Percentiles rank a stretch among this genome's conserved stretches.
Evolutionary conservation across 352 stramenopile genomes (phyloP).

Genomic region (Globisporangium barbulae): DNA sequence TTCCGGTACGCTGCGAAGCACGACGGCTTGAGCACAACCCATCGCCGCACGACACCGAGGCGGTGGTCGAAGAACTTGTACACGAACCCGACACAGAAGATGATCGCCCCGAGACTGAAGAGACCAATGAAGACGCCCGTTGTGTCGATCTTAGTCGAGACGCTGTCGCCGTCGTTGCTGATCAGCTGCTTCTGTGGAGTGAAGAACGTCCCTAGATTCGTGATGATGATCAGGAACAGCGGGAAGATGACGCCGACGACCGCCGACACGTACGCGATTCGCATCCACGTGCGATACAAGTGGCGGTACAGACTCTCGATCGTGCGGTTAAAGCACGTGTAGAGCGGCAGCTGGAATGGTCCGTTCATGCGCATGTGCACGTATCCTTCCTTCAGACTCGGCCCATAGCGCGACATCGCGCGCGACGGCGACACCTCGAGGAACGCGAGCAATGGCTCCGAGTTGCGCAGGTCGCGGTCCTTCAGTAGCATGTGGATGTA

Average conservation of each 20-base stretch:
- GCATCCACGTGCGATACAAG: conserved; percentile 85
- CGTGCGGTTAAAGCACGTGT: conserved; percentile 81
- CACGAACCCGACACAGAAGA: conserved; percentile 74
- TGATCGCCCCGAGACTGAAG: conserved; percentile 40
- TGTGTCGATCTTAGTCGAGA: conserved; percentile 48
- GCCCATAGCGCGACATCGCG: conserved; percentile 67
- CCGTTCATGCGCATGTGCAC: conserved; percentile 89
- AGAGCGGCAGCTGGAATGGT: conserved; percentile 79
- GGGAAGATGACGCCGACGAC: conserved; percentile 84
- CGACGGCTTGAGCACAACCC: conserved; percentile 84
- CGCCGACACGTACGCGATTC: conserved; percentile 75
- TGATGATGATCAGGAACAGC: conserved; percentile 67
- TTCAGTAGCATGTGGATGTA: conserved; percentile 68
- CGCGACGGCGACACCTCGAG: conserved; percentile 78
- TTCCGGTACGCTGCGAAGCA: conserved; percentile 81
- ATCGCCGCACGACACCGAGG: conserved; percentile 80
- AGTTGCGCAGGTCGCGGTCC: conserved; percentile 68
- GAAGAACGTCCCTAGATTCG: conserved; percentile 67
- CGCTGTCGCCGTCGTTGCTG: conserved; percentile 30
- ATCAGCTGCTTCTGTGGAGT: conserved; percentile 58
- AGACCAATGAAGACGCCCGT: conserved; percentile 57
- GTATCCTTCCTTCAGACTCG: conserved; percentile 84
- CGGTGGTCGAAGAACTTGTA: conserved; percentile 89
- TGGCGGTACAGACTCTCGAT: conserved; percentile 82
- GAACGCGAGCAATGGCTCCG: conserved; percentile 73